Evolutionary conservation across 23 red algal genomes (phyloP).

Genomic region (Pyropia yezoensis): DNA sequence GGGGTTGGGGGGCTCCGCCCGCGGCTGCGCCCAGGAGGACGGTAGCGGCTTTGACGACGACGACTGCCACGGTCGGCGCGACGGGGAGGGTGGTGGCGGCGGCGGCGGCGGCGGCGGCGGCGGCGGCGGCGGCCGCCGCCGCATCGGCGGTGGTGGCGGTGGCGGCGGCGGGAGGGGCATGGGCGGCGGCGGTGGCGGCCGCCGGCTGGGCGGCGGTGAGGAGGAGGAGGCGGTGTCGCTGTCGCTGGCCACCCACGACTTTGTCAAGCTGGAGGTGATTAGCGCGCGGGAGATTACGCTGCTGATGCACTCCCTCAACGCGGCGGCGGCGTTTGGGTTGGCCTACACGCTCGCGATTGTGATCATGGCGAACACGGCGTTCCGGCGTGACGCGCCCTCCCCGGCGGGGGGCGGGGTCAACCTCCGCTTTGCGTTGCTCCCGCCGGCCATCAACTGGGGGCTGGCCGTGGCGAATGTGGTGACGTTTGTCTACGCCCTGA

Average conservation of each 20-base stretch:
- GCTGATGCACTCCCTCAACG: constrained; percentile 43
- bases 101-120: no score
- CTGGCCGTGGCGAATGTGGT: constrained; percentile 29
- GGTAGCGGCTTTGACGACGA: no score
- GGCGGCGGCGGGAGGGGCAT: no score
- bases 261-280: constrained; percentile 53
- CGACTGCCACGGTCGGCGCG: no score
- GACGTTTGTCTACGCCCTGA: constrained; percentile 28
- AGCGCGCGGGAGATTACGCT: constrained; percentile 26
- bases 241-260: constrained; percentile 22
- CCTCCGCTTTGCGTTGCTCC: constrained; percentile 16
- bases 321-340: constrained; percentile 29
- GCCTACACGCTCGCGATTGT: constrained; percentile 45
- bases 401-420: constrained; percentile 2
- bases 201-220: no score
- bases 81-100: no score
- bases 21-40: no score
- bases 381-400: neutral
- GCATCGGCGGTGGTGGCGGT: no score
- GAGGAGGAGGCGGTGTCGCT: constrained; percentile 48
- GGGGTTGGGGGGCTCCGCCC: no score
- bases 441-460: constrained; percentile 12
- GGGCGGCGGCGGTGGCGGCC: no score
- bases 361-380: constrained; percentile 31
- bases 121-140: no score